Base-by-base conservation (phyloP, 176 grass and related monocot species). In the Rhynchospora breviuscula region DNA sequence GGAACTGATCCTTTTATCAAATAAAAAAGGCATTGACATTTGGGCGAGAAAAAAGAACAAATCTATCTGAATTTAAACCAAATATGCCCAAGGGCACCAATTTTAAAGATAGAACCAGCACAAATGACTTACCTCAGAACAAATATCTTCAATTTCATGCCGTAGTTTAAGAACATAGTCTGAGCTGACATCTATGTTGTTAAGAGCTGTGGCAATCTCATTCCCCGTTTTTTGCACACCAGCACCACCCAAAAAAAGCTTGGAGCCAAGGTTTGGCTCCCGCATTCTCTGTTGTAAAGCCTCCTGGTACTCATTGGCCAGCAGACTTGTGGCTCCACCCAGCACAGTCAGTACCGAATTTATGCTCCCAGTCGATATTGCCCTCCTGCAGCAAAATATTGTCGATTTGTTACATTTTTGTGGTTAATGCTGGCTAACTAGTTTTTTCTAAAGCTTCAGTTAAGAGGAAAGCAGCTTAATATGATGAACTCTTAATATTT, bases 291-390 rank as follows among this genome's bases (percentile, higher is more conserved):
- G 90, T 51, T 98, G 92, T 44, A 98, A 63, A 21, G 87, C 91
- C n/a, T 98, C 95, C 86, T 98, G 95, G 71, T 90, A 98, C 85
- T 98, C 95, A 75, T 94, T 98, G 83, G 84, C 89, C 23, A 98
- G 58, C 56, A 98, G 85, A 63, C 89, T 93, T 1, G 80, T 90
- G 17, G 91, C 91, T 10, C 89, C 95, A 83, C 89, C 90, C 79
- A 95, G 84, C 54, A 98, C 89, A 52, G 91, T 90, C 79, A 98
- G 88, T 78, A 95, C 83, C 0, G 95, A 98, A 83, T 92, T 95
- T 63, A 98, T 95, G 79, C 89, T 98, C 67, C 83, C 87, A 43
- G 92, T 98, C 18, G 91, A 98, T 69, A 90, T 94, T 48, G 92
- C 92, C 31, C 92, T 89, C 46, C 85, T 82, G 63, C 22, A 82